Evolutionary conservation across 2,329 filamentous ascomycete genomes (phyloP).

Genomic region (Penicillium capsulatum): DNA sequence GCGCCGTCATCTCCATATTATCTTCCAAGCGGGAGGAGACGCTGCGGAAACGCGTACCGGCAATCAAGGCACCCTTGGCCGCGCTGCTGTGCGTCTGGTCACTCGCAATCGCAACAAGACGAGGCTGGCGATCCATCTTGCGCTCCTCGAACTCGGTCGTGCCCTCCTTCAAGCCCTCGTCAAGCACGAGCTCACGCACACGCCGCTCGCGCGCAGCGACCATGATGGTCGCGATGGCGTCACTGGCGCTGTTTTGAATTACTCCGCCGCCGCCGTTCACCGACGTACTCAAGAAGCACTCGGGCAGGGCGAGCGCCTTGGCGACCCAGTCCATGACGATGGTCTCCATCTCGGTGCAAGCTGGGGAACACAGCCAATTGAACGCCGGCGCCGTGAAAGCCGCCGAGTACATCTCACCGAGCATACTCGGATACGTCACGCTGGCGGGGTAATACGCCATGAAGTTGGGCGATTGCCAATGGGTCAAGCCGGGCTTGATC

Average conservation of each 20-base stretch:
- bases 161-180: constrained; percentile 44
- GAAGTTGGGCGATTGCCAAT: constrained; percentile 93
- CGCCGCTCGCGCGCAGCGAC: constrained; percentile 81
- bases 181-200: constrained; percentile 57
- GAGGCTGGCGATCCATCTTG: constrained; percentile 61
- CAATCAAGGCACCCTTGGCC: constrained; percentile 80
- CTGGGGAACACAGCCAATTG: constrained; percentile 94
- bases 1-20: constrained; percentile 66
- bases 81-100: constrained; percentile 77
- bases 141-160: constrained; percentile 63
- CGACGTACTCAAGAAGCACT: constrained; percentile 67
- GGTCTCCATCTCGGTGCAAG: constrained; percentile 89
- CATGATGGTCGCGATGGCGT: constrained; percentile 81
- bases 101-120: constrained; percentile 75
- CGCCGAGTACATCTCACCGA: constrained; percentile 88
- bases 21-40: constrained; percentile 61
- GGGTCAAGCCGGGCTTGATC: constrained; percentile 87
- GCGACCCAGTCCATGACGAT: constrained; percentile 90
- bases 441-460: constrained; percentile 91
- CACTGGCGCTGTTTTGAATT: constrained; percentile 88
- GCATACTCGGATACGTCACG: constrained; percentile 74
- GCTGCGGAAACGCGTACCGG: constrained; percentile 73
- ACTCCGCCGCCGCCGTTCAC: constrained; percentile 71
- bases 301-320: constrained; percentile 67
- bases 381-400: constrained; percentile 88